Evolutionary conservation across 2,329 filamentous ascomycete species (phyloP).

Genomic region (Botryotinia globosa): DNA sequence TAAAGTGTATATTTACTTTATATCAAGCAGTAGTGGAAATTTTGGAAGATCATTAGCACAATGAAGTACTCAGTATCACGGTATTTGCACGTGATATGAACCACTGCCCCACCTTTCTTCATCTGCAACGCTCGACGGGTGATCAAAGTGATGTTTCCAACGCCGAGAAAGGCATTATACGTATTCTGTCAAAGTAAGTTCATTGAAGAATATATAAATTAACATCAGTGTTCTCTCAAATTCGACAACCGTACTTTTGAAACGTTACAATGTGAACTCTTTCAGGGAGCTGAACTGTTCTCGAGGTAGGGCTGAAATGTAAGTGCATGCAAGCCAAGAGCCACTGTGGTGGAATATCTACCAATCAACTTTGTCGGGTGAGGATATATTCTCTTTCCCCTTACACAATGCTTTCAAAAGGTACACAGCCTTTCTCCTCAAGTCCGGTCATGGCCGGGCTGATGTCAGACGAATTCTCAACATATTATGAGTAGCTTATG

Average conservation of each 20-base stretch:
- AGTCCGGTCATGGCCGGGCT: constrained; percentile 11
- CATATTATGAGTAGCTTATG: constrained; percentile 1
- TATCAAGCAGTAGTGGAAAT: not conserved
- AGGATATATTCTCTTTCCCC: not conserved
- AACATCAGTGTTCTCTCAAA: not conserved
- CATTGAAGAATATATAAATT: too few relatives aligned
- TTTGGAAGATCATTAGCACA: not conserved
- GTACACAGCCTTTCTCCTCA: not conserved
- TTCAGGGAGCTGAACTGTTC: not conserved
- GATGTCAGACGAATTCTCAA: constrained; percentile 4
- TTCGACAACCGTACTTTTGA: not conserved
- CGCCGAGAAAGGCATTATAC: not conserved
- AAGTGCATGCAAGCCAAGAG: constrained; percentile 3
- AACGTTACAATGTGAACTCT: not conserved
- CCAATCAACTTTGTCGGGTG: not conserved
- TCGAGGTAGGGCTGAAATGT: constrained; percentile 1
- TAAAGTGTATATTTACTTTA: too few relatives aligned
- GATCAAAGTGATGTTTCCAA: not conserved
- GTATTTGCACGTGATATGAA: not conserved
- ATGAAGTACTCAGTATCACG: not conserved
- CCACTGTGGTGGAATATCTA: not conserved
- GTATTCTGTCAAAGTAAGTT: fast-evolving
- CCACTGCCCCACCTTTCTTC: not conserved
- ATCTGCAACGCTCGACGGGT: not conserved
- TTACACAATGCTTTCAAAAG: not conserved